phyloP scores from a whole-genome alignment of 768 basidiomycete genomes.

The Pluteus cervinus region DNA sequence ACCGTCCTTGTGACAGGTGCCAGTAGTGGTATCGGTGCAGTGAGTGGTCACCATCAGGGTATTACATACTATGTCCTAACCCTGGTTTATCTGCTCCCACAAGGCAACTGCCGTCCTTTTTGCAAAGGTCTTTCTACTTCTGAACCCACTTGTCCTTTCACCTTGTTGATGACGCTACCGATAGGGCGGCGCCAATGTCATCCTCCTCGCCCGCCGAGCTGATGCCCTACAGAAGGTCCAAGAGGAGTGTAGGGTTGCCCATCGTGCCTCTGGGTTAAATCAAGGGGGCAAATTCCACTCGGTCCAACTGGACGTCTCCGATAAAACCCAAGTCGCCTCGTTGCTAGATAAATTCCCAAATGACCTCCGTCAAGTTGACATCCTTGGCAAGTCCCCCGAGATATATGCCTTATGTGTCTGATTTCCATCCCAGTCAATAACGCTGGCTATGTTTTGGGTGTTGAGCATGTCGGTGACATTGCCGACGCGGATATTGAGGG shows the following conservation, averaged over 20 bases:
- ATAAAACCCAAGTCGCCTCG: slow-evolving; percentile 62
- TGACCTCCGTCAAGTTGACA: slow-evolving; percentile 69
- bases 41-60: slow-evolving; percentile 29
- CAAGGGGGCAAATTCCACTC: slow-evolving; percentile 75
- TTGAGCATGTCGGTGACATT: slow-evolving; percentile 82
- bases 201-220: slow-evolving; percentile 73
- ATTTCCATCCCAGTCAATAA: slow-evolving; percentile 37
- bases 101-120: slow-evolving; percentile 87
- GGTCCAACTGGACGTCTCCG: slow-evolving; percentile 74
- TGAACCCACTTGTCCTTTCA: neutral
- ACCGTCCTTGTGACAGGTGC: slow-evolving; percentile 88
- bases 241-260: slow-evolving; percentile 60
- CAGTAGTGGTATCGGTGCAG: slow-evolving; percentile 85
- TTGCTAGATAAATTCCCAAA: slow-evolving; percentile 69
- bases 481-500: slow-evolving; percentile 71
- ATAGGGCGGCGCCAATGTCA: slow-evolving; percentile 82
- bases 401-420: slow-evolving; percentile 1
- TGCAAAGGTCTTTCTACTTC: slow-evolving; percentile 57
- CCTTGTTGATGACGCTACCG: neutral
- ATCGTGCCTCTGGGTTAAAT: slow-evolving; percentile 64
- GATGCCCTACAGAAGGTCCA: slow-evolving; percentile 71
- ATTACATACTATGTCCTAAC: neutral
- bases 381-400: slow-evolving; percentile 55
- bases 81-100: neutral
- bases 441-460: slow-evolving; percentile 87